Percentiles rank a stretch among this genome's conserved stretches.
These are phyloP conservation scores for Cydonia oblonga DNA, from an alignment of 331 rosid species.

Conservation along the genomic window DNA sequence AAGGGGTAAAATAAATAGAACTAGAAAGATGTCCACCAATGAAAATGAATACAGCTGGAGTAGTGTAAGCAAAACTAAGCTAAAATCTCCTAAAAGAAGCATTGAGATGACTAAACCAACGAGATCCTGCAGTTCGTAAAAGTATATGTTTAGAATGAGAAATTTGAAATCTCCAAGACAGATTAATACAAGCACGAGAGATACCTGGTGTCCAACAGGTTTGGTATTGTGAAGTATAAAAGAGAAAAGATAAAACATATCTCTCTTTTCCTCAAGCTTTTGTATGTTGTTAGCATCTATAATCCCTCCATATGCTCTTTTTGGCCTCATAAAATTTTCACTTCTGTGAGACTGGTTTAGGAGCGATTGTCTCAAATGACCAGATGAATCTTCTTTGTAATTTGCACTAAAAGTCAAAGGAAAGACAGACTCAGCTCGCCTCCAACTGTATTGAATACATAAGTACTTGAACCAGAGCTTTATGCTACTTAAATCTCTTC, in stretches of 20 bases:
- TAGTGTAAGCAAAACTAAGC: constrained; percentile 77
- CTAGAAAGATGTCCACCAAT: constrained; percentile 77
- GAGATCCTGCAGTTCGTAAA: constrained; percentile 67
- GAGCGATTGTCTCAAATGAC: constrained; percentile 26
- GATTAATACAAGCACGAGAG: neutral
- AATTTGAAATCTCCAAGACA: neutral
- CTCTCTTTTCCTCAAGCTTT: constrained; percentile 75
- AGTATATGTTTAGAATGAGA: neutral
- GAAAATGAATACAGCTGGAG: constrained; percentile 93
- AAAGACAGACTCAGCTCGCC: neutral
- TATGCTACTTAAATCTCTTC: neutral
- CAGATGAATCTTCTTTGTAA: constrained; percentile 32
- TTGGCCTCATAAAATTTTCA: constrained; percentile 39
- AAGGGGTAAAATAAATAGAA: constrained; percentile 73
- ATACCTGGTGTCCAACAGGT: constrained; percentile 99
- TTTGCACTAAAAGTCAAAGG: constrained; percentile 27
- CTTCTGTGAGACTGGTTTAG: constrained; percentile 31
- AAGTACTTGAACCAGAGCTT: neutral
- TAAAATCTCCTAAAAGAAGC: constrained; percentile 87
- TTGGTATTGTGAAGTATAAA: constrained; percentile 72
- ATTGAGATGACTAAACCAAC: constrained; percentile 89
- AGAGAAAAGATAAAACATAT: constrained; percentile 80
- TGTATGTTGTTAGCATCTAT: constrained; percentile 57
- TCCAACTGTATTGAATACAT: neutral
- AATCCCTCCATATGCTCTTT: constrained; percentile 45